A percentile compares a stretch with the other conserved stretches of the same genome.
These are phyloP conservation scores for Aspergillus ustus DNA, from an alignment of 2,329 filamentous ascomycete genomes.

Conservation along the genomic window DNA sequence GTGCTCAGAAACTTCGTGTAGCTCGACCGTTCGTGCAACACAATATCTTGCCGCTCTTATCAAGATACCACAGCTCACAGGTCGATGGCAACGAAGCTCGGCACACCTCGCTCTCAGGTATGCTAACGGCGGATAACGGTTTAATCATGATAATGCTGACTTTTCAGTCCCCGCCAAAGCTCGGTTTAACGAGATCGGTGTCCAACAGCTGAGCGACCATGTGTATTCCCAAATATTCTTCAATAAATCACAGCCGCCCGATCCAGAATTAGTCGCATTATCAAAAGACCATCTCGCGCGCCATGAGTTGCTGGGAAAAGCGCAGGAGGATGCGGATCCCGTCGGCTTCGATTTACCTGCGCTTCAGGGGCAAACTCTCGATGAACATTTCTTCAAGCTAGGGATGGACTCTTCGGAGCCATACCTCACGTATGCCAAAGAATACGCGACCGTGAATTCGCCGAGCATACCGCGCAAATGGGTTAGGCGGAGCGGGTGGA, in stretches of 20 bases:
- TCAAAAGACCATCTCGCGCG: conserved; percentile 80
- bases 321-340: conserved; percentile 73
- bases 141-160: conserved; percentile 20
- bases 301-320: conserved; percentile 90
- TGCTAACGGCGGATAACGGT: background rate
- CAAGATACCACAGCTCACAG: conserved; percentile 21
- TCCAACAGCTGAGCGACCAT: conserved; percentile 87
- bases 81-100: conserved; percentile 7
- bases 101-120: conserved; percentile 36
- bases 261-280: conserved; percentile 75
- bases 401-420: conserved; percentile 87
- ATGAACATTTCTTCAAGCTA: conserved; percentile 92
- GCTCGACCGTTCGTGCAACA: conserved; percentile 20
- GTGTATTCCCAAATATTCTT: conserved; percentile 85
- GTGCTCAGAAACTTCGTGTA: conserved; percentile 31
- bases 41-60: conserved; percentile 20
- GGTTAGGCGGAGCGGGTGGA: conserved; percentile 85
- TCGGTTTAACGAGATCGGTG: conserved; percentile 88
- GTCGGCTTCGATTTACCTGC: conserved; percentile 84
- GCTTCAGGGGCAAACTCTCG: conserved; percentile 78
- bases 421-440: conserved; percentile 74
- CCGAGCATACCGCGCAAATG: conserved; percentile 71
- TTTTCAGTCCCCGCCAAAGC: conserved; percentile 53
- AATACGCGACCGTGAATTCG: conserved; percentile 67
- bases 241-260: conserved; percentile 55